phyloP scores from a whole-genome alignment of 1,284 basidiomycete genomes.

The Marasmius tenuissimus region DNA sequence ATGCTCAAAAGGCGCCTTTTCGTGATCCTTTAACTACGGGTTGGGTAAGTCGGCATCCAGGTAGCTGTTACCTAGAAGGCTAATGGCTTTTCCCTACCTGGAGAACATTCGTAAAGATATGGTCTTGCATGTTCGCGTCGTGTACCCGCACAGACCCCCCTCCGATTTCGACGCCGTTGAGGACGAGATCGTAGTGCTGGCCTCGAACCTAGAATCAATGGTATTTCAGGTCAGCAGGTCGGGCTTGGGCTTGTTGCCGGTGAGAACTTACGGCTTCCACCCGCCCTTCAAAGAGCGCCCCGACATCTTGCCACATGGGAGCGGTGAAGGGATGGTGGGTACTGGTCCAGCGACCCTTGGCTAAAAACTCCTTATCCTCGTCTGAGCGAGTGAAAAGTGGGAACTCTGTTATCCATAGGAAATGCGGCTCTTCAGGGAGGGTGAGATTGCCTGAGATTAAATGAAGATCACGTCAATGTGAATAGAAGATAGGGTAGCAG shows the following conservation, averaged over 20 bases:
- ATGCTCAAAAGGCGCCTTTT: slow-evolving; percentile 79
- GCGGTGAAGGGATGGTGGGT: slow-evolving; percentile 97
- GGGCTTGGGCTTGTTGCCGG: not conserved
- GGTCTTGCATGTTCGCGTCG: slow-evolving; percentile 82
- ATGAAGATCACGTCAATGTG: slow-evolving; percentile 7
- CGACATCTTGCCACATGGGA: slow-evolving; percentile 87
- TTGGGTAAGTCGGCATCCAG: slow-evolving; percentile 6
- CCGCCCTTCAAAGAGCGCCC: slow-evolving; percentile 68
- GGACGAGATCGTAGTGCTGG: slow-evolving; percentile 96
- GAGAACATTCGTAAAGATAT: slow-evolving; percentile 77
- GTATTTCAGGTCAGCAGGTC: slow-evolving; percentile 4
- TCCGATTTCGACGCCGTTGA: slow-evolving; percentile 93
- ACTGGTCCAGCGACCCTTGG: slow-evolving; percentile 85
- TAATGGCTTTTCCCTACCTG: slow-evolving; percentile 50
- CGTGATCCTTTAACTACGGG: slow-evolving; percentile 66
- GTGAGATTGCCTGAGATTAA: slow-evolving; percentile 47
- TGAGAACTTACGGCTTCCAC: slow-evolving; percentile 55
- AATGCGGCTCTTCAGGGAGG: slow-evolving; percentile 67
- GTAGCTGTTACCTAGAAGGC: slow-evolving; percentile 5
- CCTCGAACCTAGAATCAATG: slow-evolving; percentile 67
- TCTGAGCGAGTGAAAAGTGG: slow-evolving; percentile 91
- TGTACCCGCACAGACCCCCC: slow-evolving; percentile 94
- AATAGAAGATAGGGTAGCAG: not conserved
- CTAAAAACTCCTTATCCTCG: slow-evolving; percentile 83
- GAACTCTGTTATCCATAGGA: slow-evolving; percentile 95